These are phyloP conservation scores for Vitis hybrid DNA, from an alignment of 177 flowering plant genomes.

Conservation along the genomic window DNA sequence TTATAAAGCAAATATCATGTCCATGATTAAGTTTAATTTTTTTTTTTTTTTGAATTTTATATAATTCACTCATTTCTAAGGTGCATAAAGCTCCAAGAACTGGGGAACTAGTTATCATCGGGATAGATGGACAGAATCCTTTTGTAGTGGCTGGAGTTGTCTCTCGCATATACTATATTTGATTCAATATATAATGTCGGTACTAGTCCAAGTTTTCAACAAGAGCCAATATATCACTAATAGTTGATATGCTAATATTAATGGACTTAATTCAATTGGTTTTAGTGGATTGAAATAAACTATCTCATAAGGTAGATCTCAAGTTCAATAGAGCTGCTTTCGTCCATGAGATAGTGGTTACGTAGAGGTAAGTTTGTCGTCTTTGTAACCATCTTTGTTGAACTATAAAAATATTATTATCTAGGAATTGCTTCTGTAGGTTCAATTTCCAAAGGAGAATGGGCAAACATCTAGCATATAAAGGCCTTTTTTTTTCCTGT, in stretches of 20 bases:
- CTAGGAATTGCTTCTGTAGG: too few relatives aligned
- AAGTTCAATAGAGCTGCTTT: slow-evolving; percentile 43
- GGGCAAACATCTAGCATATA: too few relatives aligned
- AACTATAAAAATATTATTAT: too few relatives aligned
- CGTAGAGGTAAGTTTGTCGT: slow-evolving; percentile 38
- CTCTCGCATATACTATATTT: slow-evolving; percentile 39
- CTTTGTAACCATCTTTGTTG: too few relatives aligned
- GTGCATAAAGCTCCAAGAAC: slow-evolving; percentile 59
- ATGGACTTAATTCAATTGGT: not conserved
- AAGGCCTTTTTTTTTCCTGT: too few relatives aligned
- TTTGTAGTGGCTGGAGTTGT: slow-evolving; percentile 51
- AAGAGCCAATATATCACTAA: too few relatives aligned
- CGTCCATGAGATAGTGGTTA: slow-evolving; percentile 63
- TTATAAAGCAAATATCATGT: not conserved
- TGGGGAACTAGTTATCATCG: slow-evolving; percentile 63
- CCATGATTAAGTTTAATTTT: not conserved
- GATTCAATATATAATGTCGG: not conserved
- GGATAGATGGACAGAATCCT: slow-evolving; percentile 49
- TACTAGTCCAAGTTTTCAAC: too few relatives aligned
- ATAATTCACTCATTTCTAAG: not conserved
- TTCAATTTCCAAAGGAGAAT: too few relatives aligned
- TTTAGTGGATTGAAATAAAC: slow-evolving; percentile 60
- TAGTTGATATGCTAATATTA: not conserved
- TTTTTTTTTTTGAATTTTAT: not conserved
- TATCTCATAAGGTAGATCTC: slow-evolving; percentile 57